Conservation (phyloP, 305 asterid genomes). For the Withania somnifera region DNA sequence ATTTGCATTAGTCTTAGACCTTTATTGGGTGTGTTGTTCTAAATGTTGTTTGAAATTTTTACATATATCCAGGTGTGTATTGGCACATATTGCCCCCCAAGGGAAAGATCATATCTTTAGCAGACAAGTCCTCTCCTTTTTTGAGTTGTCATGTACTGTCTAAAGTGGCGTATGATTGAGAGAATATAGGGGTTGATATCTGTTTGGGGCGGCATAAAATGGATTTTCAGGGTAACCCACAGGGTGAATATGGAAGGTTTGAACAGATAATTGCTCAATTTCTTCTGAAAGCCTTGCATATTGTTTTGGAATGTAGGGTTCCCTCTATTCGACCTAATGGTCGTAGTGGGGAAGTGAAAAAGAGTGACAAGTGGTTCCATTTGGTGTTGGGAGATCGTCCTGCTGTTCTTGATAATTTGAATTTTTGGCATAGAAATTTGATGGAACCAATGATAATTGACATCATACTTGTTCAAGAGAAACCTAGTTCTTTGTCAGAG, state of each 20-base stretch:
- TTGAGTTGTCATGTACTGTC: background rate
- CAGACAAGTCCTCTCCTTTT: background rate
- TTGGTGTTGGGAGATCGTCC: conserved; percentile 86
- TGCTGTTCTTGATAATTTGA: conserved; percentile 70
- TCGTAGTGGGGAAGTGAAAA: conserved; percentile 50
- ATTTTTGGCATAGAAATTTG: conserved; percentile 82
- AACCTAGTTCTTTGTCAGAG: conserved; percentile 22
- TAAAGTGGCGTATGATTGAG: background rate
- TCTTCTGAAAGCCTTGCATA: conserved; percentile 74
- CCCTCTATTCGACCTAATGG: conserved; percentile 56
- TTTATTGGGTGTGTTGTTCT: background rate
- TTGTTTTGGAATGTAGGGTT: conserved; percentile 81
- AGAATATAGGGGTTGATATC: background rate
- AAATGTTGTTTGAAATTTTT: background rate
- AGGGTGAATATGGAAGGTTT: conserved; percentile 70
- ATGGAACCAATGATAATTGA: conserved; percentile 95
- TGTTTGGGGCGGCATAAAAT: conserved; percentile 16
- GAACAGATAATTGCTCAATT: conserved; percentile 90
- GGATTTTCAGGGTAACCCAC: conserved; percentile 68
- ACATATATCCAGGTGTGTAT: background rate
- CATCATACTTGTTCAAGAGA: conserved; percentile 71
- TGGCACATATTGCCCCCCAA: background rate
- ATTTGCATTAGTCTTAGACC: background rate
- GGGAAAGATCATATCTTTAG: background rate
- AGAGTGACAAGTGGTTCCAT: conserved; percentile 88